Evolutionary conservation across 805 yeast genomes (phyloP), one percentile per base, ranked within the genome.

Genomic region (Nakazawaea ambrosiae): DNA sequence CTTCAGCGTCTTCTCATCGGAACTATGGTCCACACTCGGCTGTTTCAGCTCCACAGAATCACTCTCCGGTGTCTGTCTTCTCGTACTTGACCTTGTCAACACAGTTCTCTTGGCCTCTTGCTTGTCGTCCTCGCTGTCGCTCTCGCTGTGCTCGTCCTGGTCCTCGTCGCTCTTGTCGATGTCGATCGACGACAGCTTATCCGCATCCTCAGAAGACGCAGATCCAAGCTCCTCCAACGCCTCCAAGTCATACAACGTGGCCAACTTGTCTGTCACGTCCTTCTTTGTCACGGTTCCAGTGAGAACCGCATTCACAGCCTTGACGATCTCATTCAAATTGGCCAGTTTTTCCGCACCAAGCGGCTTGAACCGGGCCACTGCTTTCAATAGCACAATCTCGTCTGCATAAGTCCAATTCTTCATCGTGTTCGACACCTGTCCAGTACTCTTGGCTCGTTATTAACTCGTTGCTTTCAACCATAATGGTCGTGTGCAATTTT

Each of bases 361-460:
- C 0, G 92, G 92, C 52, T 78, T 79, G 58, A 65, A 68, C 48
- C 72, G 77, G 45, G 86, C 75, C 1, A 80, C 65, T 34, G 83
- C 72, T 38, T 73, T 61, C 47, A 81, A 71, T 19, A 83, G 65
- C 43, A 66, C 64, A 24, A 75, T 73, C 49, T 83, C 89, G 41
- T 79, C 81, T 31, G 73, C 77, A 3, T 66, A 50, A 12, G 65
- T 59, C 90, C 92, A 83, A 17, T 37, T 46, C 37, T 58, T 43
- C 40, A 37, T 40, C 17, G 23, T 15, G 20, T 6, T 17, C n/a
- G n/a, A n/a, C n/a, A n/a, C n/a, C n/a, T n/a, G n/a, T n/a, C n/a
- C n/a, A n/a, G n/a, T n/a, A n/a, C n/a, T n/a, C n/a, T 14, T 32
- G 20, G 24, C 11, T 45, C 37, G 33, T 8, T 15, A 9, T 29